These are phyloP conservation scores for Vanrija sp. DNA, from an alignment of 1,284 basidiomycete genomes.

Conservation along the genomic window DNA sequence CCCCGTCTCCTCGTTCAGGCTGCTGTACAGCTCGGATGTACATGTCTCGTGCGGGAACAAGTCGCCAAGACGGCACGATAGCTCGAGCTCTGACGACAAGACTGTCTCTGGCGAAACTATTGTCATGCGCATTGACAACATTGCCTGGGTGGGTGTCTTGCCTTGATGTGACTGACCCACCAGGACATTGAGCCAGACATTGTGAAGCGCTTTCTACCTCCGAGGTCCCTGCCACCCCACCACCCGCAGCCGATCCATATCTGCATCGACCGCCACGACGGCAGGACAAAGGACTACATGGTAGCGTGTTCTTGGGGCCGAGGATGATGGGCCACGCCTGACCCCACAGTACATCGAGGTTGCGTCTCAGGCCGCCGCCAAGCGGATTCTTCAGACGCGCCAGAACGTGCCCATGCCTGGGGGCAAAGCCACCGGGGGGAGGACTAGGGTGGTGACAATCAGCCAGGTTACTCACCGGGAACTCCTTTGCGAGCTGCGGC, in stretches of 20 bases:
- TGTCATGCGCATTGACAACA: conserved; percentile 47
- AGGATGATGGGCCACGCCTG: not conserved
- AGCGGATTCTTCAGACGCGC: conserved; percentile 35
- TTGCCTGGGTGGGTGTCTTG: conserved; percentile 36
- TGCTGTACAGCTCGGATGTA: not conserved
- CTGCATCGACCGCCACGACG: conserved; percentile 42
- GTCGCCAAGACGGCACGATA: not conserved
- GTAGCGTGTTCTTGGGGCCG: conserved; percentile 20
- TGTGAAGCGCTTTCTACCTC: conserved; percentile 41
- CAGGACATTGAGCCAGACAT: conserved; percentile 47
- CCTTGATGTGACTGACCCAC: not conserved
- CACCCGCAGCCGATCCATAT: conserved; percentile 45
- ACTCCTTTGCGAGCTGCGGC: conserved; percentile 45
- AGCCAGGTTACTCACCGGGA: conserved; percentile 35
- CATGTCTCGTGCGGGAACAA: not conserved
- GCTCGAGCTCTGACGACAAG: not conserved
- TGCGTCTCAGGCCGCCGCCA: conserved; percentile 30
- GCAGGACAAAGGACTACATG: conserved; percentile 47
- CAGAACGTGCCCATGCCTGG: conserved; percentile 45
- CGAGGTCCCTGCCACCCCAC: conserved; percentile 25
- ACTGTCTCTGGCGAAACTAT: conserved; percentile 8
- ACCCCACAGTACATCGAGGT: conserved; percentile 45
- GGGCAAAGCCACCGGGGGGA: conserved; percentile 27
- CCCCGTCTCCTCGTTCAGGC: conserved; percentile 20
- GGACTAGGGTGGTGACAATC: conserved; percentile 45